Evolutionary conservation across 805 yeast species (phyloP), one percentile per base, ranked within the genome.

Genomic region (Candida pseudofarinosa): DNA sequence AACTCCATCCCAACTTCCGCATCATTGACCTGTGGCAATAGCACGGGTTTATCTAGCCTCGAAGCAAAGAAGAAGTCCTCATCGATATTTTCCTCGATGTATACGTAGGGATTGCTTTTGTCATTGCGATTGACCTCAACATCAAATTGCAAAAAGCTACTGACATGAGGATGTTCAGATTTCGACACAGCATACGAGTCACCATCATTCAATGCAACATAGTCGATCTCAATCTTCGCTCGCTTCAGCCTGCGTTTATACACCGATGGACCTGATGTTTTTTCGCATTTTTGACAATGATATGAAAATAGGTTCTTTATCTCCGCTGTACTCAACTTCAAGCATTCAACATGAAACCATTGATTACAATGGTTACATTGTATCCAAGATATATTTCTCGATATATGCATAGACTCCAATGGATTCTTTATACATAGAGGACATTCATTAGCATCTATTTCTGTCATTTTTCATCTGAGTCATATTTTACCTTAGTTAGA

Each of bases 171-270:
- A 51, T 78, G 78, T 26, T 65, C 58, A 33, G 74, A 68, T 46
- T 67, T 59, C 59, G 71, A 69, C 3, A 75, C 63, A 3, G 77
- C 73, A 45, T 63, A 71, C 43, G 56, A 68, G 58, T 80, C 83
- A 4, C 96, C 95, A 42, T 81, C 83, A 57, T 88, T 78, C 51
- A 88, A 66, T 0, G 95, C 93, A 7, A 79, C 81, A 55, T 88
- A 88, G 56, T 88, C 95, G 36, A 89, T 75, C 40, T 71, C 71
- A n/a, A 68, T 62, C 33, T 54, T 50, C 13, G 73, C 63, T 17
- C 96, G 65, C 35, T 73, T 67, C 43, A 87, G 81, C 32, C 69
- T 69, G 33, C 90, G 63, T 42, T 70, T 75, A 17, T 15, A 34
- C 19, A 31, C 19, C 4, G 82, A 71, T 0, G 80, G 76, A 1